Evolutionary conservation across 2,329 filamentous ascomycete species (phyloP).

Genomic region (Talaromyces marneffei): DNA sequence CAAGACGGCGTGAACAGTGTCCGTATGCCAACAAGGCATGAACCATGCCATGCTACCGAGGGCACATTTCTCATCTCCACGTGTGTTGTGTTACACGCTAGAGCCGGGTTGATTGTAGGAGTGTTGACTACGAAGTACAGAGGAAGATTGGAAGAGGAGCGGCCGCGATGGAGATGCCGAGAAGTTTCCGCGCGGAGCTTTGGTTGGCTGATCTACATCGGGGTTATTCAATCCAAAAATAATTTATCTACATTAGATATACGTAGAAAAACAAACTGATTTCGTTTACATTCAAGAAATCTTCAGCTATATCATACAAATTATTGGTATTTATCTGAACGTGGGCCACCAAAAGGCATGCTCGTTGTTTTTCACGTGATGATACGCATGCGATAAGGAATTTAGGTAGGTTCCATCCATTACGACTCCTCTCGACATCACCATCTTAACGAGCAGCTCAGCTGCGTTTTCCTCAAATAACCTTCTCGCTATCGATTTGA

Average conservation of each 20-base stretch:
- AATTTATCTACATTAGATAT: neutral
- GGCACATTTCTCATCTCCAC: constrained; percentile 40
- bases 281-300: neutral
- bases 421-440: neutral
- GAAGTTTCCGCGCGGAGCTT: constrained; percentile 1
- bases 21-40: constrained; percentile 32
- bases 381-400: constrained; percentile 10
- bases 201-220: constrained; percentile 2
- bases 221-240: neutral
- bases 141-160: neutral
- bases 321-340: neutral
- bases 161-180: neutral
- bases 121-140: neutral
- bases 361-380: constrained; percentile 4
- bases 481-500: neutral
- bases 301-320: neutral
- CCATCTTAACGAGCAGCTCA: neutral
- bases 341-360: neutral
- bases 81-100: constrained; percentile 7
- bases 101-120: neutral
- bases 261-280: neutral
- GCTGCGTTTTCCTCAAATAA: neutral
- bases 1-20: constrained; percentile 19
- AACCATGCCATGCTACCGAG: constrained; percentile 36
- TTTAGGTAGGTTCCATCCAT: neutral